Percentiles rank a stretch among this genome's conserved stretches.
Evolutionary conservation across 2,329 filamentous ascomycete species (phyloP).

Genomic region (Sarocladium brachiariae): DNA sequence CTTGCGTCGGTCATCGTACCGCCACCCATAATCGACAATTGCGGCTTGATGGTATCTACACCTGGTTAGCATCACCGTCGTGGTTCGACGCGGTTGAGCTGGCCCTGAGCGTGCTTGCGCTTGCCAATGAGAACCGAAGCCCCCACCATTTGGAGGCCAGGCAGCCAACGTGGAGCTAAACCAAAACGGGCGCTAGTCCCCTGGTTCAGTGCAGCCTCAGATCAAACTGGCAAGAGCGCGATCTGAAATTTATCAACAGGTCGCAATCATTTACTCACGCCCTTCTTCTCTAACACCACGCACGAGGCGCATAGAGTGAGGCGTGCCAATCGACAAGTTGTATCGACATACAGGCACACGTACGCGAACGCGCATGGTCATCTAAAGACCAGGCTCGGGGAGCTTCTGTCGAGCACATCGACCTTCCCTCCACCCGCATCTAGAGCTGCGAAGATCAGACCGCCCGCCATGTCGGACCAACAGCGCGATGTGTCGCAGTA

Average conservation of each 20-base stretch:
- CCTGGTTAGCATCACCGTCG: neutral
- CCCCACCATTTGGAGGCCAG: constrained; percentile 12
- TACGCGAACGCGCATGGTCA: constrained; percentile 22
- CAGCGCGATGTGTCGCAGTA: constrained; percentile 87
- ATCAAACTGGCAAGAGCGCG: neutral
- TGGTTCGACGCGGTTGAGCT: neutral
- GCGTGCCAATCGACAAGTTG: neutral
- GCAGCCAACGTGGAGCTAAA: constrained; percentile 6
- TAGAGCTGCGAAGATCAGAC: constrained; percentile 12
- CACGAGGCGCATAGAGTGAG: neutral
- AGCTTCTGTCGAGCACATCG: constrained; percentile 28
- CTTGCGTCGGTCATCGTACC: constrained; percentile 23
- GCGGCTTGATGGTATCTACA: constrained; percentile 5
- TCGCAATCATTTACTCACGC: neutral
- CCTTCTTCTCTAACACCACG: neutral
- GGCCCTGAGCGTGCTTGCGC: too few species aligned
- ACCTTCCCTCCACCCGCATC: constrained; percentile 12
- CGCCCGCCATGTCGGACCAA: constrained; percentile 62
- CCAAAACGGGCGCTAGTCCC: constrained; percentile 1
- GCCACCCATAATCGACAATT: neutral
- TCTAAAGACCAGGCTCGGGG: constrained; percentile 25
- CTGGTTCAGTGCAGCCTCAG: neutral
- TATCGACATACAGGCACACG: neutral
- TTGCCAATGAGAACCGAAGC: neutral
- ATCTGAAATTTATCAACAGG: constrained; percentile 10